Percentiles rank a stretch among this genome's conserved stretches.
Conservation (phyloP, 1,284 basidiomycete species). For the Uromyces viciae-fabae region DNA sequence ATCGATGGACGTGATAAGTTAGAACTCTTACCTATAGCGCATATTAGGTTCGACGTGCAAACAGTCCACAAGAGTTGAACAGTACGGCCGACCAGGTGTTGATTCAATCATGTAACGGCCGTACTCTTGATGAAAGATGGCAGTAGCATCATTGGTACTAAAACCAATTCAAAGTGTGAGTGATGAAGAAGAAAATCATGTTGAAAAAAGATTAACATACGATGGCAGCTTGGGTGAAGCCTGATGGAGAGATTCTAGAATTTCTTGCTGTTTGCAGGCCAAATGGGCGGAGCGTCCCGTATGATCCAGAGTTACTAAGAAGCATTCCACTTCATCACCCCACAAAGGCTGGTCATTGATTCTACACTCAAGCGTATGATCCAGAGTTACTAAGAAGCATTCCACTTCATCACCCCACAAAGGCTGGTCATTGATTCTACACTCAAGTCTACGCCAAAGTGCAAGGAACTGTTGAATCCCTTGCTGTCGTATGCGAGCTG, state of each 20-base stretch:
- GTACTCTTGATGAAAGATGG: conserved; percentile 98
- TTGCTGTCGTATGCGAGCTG: conserved; percentile 84
- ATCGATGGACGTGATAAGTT: conserved; percentile 31
- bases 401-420: conserved; percentile 99
- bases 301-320: conserved; percentile 84
- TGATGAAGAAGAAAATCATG: conserved; percentile 9
- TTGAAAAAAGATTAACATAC: background rate
- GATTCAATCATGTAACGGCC: conserved; percentile 98
- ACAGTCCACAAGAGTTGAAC: conserved; percentile 76
- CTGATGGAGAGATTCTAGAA: conserved; percentile 61
- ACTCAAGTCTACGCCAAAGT: conserved; percentile 86
- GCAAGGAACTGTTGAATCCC: conserved; percentile 93
- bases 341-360: conserved; percentile 92
- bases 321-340: conserved; percentile 99
- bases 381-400: conserved; percentile 89
- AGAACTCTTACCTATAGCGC: conserved; percentile 67
- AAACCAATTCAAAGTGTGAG: background rate
- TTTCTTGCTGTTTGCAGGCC: conserved; percentile 88
- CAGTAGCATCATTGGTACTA: conserved; percentile 65
- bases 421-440: conserved; percentile 82
- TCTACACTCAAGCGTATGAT: too few species aligned
- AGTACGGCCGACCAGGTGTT: conserved; percentile 91
- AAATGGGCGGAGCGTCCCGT: conserved; percentile 74
- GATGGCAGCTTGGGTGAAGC: conserved; percentile 36
- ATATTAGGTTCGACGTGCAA: conserved; percentile 89